Conservation (phyloP, 2,329 filamentous ascomycete genomes). For the Aureobasidium sp. region DNA sequence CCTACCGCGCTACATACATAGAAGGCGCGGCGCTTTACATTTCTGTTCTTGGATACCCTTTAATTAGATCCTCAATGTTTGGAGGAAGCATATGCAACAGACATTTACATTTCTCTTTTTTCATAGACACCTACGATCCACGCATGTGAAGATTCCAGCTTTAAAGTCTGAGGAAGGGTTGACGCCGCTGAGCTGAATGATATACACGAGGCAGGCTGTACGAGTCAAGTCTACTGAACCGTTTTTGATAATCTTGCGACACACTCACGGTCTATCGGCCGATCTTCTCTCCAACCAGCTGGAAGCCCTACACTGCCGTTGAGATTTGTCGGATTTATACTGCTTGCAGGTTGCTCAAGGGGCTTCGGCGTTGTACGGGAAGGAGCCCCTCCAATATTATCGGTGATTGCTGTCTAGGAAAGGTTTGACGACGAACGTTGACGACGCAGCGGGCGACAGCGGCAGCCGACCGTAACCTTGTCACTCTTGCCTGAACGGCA, state of each 20-base stretch:
- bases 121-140: neutral
- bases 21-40: neutral
- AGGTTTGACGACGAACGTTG: neutral
- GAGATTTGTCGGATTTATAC: neutral
- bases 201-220: neutral
- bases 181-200: neutral
- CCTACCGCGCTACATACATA: neutral
- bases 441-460: neutral
- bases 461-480: neutral
- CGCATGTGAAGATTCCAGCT: neutral
- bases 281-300: neutral
- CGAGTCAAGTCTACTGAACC: neutral
- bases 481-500: neutral
- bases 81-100: neutral
- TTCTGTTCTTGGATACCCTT: neutral
- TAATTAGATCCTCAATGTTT: neutral
- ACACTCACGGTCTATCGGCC: neutral
- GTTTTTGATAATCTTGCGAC: neutral
- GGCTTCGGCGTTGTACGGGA: neutral
- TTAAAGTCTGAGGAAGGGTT: neutral
- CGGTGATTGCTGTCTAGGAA: neutral
- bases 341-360: neutral
- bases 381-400: neutral
- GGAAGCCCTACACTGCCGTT: neutral
- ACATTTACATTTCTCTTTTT: neutral